Conservation (phyloP, 805 yeast species). For the Monosporozyma aquatica region DNA sequence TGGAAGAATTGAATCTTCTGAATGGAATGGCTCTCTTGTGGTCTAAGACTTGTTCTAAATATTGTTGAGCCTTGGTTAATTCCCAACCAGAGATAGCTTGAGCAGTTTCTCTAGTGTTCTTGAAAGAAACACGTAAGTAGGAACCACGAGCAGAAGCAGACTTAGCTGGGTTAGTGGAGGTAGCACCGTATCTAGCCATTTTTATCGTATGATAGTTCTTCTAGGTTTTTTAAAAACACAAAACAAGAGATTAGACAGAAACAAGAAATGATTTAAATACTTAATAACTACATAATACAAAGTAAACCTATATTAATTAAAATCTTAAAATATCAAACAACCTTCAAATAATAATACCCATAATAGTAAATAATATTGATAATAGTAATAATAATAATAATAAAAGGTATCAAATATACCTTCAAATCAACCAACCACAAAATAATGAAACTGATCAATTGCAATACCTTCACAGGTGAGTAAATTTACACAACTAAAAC, state of each 20-base stretch:
- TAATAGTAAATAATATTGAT: no score
- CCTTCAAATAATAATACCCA: no score
- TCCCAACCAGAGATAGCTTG: constrained; percentile 98
- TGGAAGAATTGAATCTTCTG: constrained; percentile 94
- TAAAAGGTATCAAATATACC: no score
- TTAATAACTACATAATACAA: no score
- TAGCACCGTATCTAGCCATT: constrained; percentile 99
- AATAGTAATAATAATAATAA: no score
- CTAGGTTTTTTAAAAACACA: background rate
- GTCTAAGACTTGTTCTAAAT: constrained; percentile 92
- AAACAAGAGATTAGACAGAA: background rate
- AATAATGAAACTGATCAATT: no score
- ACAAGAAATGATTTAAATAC: no score
- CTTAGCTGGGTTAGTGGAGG: constrained; percentile 98
- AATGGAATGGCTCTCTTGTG: constrained; percentile 99
- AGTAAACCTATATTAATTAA: no score
- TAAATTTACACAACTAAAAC: no score
- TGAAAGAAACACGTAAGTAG: constrained; percentile 97
- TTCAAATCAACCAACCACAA: no score
- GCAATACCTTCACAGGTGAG: no score
- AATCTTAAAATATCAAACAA: no score
- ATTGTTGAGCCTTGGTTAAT: constrained; percentile 87
- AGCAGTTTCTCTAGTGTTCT: constrained; percentile 99
- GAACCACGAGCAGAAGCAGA: constrained; percentile 99
- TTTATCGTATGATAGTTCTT: constrained; percentile 11